These are phyloP conservation scores for Chernovozyma sophiae-reginae DNA, from an alignment of 1,139 yeast species.

Conservation along the genomic window DNA sequence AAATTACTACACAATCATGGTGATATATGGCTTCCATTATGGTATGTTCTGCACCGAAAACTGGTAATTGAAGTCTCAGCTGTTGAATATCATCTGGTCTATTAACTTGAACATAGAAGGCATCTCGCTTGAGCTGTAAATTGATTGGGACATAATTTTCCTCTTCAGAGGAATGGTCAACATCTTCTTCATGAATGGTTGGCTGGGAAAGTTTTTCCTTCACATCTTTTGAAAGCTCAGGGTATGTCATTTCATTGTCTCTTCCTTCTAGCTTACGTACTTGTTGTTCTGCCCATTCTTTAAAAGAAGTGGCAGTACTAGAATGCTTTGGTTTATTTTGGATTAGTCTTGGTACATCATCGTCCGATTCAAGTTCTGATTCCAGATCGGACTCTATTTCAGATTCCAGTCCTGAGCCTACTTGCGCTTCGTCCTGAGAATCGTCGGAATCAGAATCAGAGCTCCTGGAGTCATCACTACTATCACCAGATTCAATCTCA, in stretches of 20 bases:
- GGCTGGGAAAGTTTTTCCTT: constrained; percentile 39
- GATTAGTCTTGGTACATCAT: constrained; percentile 31
- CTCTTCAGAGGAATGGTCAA: constrained; percentile 56
- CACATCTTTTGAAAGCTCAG: constrained; percentile 49
- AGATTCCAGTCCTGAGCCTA: constrained; percentile 15
- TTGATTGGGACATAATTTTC: constrained; percentile 56
- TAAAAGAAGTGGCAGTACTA: constrained; percentile 42
- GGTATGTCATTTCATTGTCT: constrained; percentile 39
- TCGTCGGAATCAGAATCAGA: constrained; percentile 14
- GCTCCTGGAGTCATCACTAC: constrained; percentile 7
- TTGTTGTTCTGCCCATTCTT: constrained; percentile 59
- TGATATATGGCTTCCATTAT: constrained; percentile 96
- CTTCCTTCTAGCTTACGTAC: constrained; percentile 59
- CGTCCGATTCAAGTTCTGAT: constrained; percentile 17
- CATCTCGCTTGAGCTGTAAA: constrained; percentile 51
- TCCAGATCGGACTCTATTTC: constrained; percentile 14
- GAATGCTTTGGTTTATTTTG: constrained; percentile 42
- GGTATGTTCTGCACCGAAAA: constrained; percentile 83
- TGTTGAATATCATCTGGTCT: constrained; percentile 64
- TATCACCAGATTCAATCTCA: constrained; percentile 10
- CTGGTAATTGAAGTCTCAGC: constrained; percentile 74
- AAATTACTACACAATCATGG: constrained; percentile 83
- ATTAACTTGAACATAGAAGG: constrained; percentile 63
- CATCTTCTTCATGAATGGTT: constrained; percentile 55
- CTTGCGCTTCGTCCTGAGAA: constrained; percentile 17